Evolutionary conservation across 768 basidiomycete genomes (phyloP).

Genomic region (Cubamyces lactineus): DNA sequence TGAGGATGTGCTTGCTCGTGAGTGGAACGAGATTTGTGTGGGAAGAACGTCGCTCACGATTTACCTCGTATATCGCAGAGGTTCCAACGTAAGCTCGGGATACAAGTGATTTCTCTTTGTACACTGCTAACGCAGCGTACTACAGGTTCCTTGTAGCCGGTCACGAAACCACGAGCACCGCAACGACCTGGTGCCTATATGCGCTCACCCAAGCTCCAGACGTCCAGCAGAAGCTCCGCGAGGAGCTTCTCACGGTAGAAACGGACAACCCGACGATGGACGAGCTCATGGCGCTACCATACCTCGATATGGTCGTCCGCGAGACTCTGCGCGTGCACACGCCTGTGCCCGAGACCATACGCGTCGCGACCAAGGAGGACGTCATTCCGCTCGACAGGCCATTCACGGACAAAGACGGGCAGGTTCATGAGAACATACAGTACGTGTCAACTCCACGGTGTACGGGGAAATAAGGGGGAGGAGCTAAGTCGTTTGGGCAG

Average conservation of each 20-base stretch:
- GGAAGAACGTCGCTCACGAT: no score
- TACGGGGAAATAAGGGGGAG: no score
- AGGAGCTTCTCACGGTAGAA: constrained; percentile 45
- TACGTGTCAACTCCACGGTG: constrained; percentile 33
- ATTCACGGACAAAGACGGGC: constrained; percentile 26
- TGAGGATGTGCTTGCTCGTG: constrained; percentile 61
- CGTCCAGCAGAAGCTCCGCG: constrained; percentile 42
- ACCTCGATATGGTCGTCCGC: constrained; percentile 65
- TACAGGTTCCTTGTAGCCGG: constrained; percentile 44
- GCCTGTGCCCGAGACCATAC: constrained; percentile 52
- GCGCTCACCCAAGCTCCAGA: constrained; percentile 43
- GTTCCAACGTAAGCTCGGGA: constrained; percentile 24
- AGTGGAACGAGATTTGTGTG: constrained; percentile 24
- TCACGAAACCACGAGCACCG: constrained; percentile 46
- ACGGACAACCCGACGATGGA: constrained; percentile 65
- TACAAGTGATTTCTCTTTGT: background rate
- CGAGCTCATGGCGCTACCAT: constrained; percentile 63
- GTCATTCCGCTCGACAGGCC: constrained; percentile 51
- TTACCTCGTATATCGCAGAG: constrained; percentile 12
- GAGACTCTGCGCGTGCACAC: constrained; percentile 61
- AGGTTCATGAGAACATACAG: constrained; percentile 22
- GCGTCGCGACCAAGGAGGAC: constrained; percentile 49
- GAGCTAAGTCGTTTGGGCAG: constrained; percentile 3
- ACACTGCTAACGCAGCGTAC: constrained; percentile 41
- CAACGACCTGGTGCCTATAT: constrained; percentile 42